Percentiles rank a stretch among this genome's conserved stretches.
These are phyloP conservation scores for Rossbeevera mucosa DNA, from an alignment of 768 basidiomycete species.

Conservation along the genomic window DNA sequence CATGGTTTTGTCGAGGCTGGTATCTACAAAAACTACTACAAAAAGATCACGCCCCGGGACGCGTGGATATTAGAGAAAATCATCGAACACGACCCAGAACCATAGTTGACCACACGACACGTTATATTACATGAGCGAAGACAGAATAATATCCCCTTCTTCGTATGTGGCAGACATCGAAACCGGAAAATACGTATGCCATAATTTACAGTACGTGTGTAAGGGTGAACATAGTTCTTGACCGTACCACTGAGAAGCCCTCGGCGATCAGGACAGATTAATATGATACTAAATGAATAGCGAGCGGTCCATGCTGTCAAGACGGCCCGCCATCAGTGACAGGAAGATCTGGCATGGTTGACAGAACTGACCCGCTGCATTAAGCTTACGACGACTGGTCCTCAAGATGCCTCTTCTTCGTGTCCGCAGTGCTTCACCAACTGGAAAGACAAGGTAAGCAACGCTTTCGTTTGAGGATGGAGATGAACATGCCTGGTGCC, in stretches of 20 bases:
- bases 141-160: conserved; percentile 1
- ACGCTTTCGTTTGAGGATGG: conserved; percentile 3
- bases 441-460: conserved; percentile 34
- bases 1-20: conserved; percentile 73
- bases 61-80: conserved; percentile 82
- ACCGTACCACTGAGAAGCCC: conserved; percentile 6
- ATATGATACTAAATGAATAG: conserved; percentile 23
- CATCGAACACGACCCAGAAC: conserved; percentile 31
- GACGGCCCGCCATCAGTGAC: conserved; percentile 19
- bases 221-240: conserved; percentile 22
- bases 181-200: conserved; percentile 17
- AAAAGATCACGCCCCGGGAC: conserved; percentile 77
- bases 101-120: conserved; percentile 22
- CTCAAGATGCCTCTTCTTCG: conserved; percentile 45
- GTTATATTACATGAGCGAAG: conserved; percentile 24
- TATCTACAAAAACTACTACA: conserved; percentile 76
- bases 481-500: conserved; percentile 62
- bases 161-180: conserved; percentile 14
- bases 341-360: conserved; percentile 7
- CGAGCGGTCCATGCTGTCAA: conserved; percentile 17
- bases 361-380: conserved; percentile 13
- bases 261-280: conserved; percentile 22
- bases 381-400: conserved; percentile 16
- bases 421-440: conserved; percentile 77
- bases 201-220: conserved; percentile 29